Evolutionary conservation across 2,329 filamentous ascomycete species (phyloP).

Genomic region (Didymella glomerata): DNA sequence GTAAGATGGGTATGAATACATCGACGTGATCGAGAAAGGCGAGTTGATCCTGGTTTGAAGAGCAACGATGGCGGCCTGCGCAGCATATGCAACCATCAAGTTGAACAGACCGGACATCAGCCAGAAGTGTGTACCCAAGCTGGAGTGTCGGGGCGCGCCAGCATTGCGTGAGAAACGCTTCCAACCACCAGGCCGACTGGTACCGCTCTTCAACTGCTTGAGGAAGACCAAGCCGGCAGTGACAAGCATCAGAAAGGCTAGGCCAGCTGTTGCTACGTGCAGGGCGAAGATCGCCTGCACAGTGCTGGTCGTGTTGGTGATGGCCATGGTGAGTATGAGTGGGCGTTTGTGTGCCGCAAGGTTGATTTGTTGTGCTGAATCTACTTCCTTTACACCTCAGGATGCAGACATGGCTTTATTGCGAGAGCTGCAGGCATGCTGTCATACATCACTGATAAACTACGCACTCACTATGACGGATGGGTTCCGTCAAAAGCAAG

Average conservation of each 20-base stretch:
- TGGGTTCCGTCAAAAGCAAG: conserved; percentile 7
- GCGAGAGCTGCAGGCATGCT: not conserved
- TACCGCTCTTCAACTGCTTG: conserved; percentile 23
- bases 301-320: conserved; percentile 26
- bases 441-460: conserved; percentile 15
- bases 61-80: conserved; percentile 27
- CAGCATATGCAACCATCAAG: conserved; percentile 28
- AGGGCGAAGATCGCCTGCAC: conserved; percentile 31
- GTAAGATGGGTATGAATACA: conserved; percentile 29
- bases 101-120: conserved; percentile 27
- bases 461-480: conserved; percentile 18
- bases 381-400: not conserved
- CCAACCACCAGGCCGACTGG: conserved; percentile 21
- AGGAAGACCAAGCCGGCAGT: conserved; percentile 22
- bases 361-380: not conserved
- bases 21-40: conserved; percentile 26
- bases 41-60: conserved; percentile 25
- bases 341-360: conserved; percentile 3
- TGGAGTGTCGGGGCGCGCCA: conserved; percentile 20
- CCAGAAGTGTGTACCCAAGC: conserved; percentile 25
- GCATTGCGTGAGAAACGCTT: conserved; percentile 14
- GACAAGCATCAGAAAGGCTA: conserved; percentile 21
- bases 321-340: conserved; percentile 10
- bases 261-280: conserved; percentile 27
- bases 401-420: conserved; percentile 13